phyloP scores from a whole-genome alignment of 2,329 filamentous ascomycete genomes.

The Zymoseptoria tritici region DNA sequence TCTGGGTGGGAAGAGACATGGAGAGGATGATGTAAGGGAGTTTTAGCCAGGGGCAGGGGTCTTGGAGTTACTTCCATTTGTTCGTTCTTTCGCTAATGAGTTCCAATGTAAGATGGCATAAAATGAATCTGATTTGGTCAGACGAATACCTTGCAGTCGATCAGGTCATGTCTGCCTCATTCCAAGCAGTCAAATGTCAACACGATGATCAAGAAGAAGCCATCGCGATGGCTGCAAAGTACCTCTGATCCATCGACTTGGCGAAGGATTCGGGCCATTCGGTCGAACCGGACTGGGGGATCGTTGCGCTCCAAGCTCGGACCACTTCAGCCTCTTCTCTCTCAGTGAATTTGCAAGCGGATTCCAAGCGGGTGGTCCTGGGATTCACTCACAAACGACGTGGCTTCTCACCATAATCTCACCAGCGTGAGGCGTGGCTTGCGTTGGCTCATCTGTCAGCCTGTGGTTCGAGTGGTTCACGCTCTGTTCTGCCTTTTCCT shows the following conservation, averaged over 20 bases:
- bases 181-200: background rate
- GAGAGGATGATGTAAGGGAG: background rate
- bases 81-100: too few species aligned
- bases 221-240: too few species aligned
- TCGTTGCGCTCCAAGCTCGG: background rate
- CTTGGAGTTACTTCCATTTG: background rate
- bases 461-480: background rate
- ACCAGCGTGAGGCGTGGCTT: background rate
- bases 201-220: too few species aligned
- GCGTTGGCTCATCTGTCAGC: background rate
- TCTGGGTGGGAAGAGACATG: background rate
- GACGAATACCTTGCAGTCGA: background rate
- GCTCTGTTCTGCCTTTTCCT: background rate
- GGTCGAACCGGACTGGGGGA: background rate
- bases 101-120: too few species aligned
- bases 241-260: too few species aligned
- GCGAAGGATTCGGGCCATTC: background rate
- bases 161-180: background rate
- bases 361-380: background rate
- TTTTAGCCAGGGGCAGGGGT: background rate
- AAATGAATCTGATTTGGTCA: too few species aligned
- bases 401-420: background rate
- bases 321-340: too few species aligned
- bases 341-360: background rate
- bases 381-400: background rate